phyloP scores from a whole-genome alignment of 2,329 filamentous ascomycete species.

The Diplodia intermedia region DNA sequence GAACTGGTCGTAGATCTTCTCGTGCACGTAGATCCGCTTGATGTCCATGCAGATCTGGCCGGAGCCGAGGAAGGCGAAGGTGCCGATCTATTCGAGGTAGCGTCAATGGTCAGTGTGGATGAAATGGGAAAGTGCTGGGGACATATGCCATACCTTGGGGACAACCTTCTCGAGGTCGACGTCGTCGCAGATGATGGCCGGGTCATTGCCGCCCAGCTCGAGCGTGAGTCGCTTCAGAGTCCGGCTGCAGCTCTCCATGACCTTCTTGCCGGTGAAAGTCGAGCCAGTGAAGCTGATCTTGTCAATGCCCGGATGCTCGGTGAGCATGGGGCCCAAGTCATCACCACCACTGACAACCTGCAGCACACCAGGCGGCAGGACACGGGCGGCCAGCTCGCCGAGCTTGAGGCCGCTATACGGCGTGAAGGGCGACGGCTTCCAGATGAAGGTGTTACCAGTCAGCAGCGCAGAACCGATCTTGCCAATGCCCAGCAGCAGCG shows the following conservation, averaged over 20 bases:
- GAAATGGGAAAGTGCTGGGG: too few species aligned
- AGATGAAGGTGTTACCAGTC: constrained; percentile 62
- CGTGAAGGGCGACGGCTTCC: constrained; percentile 64
- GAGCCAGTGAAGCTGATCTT: constrained; percentile 71
- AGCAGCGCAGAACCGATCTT: constrained; percentile 66
- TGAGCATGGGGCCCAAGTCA: constrained; percentile 65
- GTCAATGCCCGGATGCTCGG: constrained; percentile 63
- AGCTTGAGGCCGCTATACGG: constrained; percentile 66
- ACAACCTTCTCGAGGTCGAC: constrained; percentile 53
- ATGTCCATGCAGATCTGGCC: constrained; percentile 55
- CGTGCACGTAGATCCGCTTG: constrained; percentile 68
- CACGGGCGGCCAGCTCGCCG: constrained; percentile 61
- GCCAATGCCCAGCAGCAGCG: constrained; percentile 55
- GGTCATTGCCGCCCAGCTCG: constrained; percentile 69
- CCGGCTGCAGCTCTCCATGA: constrained; percentile 61
- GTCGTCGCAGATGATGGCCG: constrained; percentile 65
- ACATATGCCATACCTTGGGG: constrained; percentile 37
- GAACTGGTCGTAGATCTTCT: constrained; percentile 66
- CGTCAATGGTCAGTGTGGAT: neutral
- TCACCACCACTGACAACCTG: constrained; percentile 67
- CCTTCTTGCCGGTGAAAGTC: constrained; percentile 64
- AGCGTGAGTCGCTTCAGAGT: constrained; percentile 66
- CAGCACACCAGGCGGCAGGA: constrained; percentile 68
- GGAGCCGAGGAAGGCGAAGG: constrained; percentile 62
- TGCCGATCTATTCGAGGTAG: constrained; percentile 47